Conservation (phyloP, 331 rosid species). For the Quercus tomentella region DNA sequence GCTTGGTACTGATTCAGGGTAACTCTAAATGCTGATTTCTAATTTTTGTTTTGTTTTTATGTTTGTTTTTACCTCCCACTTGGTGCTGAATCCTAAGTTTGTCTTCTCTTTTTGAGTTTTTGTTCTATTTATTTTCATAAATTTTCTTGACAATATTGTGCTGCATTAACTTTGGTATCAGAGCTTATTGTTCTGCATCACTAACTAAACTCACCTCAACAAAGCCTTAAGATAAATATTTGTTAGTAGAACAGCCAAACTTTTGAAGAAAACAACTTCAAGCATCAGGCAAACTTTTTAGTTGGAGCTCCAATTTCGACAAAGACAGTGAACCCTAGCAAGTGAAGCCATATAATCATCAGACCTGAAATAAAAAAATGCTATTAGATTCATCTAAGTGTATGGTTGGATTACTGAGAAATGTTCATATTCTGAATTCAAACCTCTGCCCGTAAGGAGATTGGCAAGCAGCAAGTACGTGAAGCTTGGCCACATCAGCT, state of each 20-base stretch:
- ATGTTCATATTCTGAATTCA: conserved; percentile 10
- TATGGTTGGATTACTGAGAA: neutral
- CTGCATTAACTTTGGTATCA: too few relatives aligned
- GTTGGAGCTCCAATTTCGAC: conserved; percentile 60
- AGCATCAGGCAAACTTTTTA: conserved; percentile 17
- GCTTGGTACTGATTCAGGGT: too few relatives aligned
- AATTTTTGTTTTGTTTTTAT: too few relatives aligned
- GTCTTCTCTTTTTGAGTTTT: too few relatives aligned
- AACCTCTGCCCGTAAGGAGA: conserved; percentile 88
- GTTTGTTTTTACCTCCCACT: too few relatives aligned
- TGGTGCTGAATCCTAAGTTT: too few relatives aligned
- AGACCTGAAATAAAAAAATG: conserved; percentile 47
- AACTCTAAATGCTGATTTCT: too few relatives aligned
- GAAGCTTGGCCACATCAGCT: conserved; percentile 55
- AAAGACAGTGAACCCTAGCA: conserved; percentile 75
- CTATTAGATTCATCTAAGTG: conserved; percentile 4
- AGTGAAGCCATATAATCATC: conserved; percentile 92
- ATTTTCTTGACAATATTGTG: too few relatives aligned
- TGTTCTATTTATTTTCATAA: too few relatives aligned
- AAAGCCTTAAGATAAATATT: neutral
- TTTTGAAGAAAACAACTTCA: neutral
- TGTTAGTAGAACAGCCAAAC: neutral
- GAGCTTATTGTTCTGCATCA: too few relatives aligned
- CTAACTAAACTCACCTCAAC: neutral
- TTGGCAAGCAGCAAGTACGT: conserved; percentile 62